Conservation (phyloP, 805 yeast species). For the Debaryomyces tyrocola region DNA sequence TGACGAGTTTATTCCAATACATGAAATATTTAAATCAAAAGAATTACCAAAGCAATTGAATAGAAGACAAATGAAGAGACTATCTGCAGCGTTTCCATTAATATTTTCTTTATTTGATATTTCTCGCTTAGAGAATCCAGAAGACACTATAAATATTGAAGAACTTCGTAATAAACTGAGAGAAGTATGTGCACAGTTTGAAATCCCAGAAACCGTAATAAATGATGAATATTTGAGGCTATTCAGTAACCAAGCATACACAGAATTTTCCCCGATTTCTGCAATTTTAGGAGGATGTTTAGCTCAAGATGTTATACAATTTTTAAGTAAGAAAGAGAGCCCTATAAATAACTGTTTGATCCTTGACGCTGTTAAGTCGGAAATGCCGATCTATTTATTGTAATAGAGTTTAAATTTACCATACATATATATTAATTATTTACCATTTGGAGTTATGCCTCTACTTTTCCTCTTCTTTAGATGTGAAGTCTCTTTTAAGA, state of each 20-base stretch:
- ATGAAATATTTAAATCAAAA: conserved; percentile 32
- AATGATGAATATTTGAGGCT: conserved; percentile 41
- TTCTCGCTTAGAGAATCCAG: conserved; percentile 21
- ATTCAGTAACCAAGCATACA: conserved; percentile 48
- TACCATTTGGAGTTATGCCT: conserved; percentile 31
- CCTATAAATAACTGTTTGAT: conserved; percentile 82
- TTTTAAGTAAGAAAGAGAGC: conserved; percentile 67
- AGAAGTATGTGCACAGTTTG: conserved; percentile 30
- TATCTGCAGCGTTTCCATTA: conserved; percentile 59
- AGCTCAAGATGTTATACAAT: conserved; percentile 88
- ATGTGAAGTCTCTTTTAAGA: conserved; percentile 39
- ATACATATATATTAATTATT: conserved; percentile 3
- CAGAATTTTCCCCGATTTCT: conserved; percentile 80
- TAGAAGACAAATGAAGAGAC: conserved; percentile 45
- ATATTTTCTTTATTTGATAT: conserved; percentile 58
- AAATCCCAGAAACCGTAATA: conserved; percentile 45
- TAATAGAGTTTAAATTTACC: conserved; percentile 13
- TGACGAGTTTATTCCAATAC: conserved; percentile 39
- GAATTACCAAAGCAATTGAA: conserved; percentile 42
- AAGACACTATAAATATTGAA: conserved; percentile 21
- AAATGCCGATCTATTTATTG: conserved; percentile 73
- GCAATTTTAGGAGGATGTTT: conserved; percentile 88
- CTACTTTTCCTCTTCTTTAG: conserved; percentile 43
- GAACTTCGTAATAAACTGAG: conserved; percentile 27
- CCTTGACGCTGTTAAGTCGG: conserved; percentile 68